Percentiles rank a stretch among this genome's conserved stretches.
Conservation (phyloP, 805 yeast genomes). For the Hanseniaspora lindneri region DNA sequence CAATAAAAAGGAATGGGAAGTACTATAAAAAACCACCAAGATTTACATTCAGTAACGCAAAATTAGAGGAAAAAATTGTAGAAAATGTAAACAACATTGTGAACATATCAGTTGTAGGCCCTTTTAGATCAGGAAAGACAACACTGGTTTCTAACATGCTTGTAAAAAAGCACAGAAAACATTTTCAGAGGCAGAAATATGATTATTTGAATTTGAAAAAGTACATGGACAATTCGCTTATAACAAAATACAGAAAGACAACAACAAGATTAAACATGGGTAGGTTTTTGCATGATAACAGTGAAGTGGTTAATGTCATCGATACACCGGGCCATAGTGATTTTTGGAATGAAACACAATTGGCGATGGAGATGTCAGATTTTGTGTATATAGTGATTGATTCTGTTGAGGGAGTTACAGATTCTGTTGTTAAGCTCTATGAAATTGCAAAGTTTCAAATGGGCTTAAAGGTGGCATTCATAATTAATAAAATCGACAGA, state of each 20-base stretch:
- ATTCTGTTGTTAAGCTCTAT: constrained; percentile 35
- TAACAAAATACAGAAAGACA: constrained; percentile 62
- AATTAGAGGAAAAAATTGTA: constrained; percentile 35
- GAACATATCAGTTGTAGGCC: constrained; percentile 70
- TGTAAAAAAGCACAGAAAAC: constrained; percentile 45
- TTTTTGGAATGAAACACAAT: constrained; percentile 62
- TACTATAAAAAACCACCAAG: constrained; percentile 37
- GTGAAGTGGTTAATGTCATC: constrained; percentile 45
- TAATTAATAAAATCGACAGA: constrained; percentile 75
- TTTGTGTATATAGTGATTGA: constrained; percentile 54
- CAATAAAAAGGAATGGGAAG: constrained; percentile 5
- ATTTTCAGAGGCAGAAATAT: constrained; percentile 21
- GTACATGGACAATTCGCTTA: constrained; percentile 57
- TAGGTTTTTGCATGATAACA: constrained; percentile 45
- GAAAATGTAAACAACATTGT: constrained; percentile 52
- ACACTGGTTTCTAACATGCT: constrained; percentile 59
- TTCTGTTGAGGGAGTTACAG: constrained; percentile 67
- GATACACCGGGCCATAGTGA: constrained; percentile 92
- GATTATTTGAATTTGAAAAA: constrained; percentile 6
- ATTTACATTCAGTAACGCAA: constrained; percentile 32
- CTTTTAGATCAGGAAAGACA: constrained; percentile 77
- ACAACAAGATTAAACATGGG: constrained; percentile 54
- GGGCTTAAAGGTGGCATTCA: constrained; percentile 43
- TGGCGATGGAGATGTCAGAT: constrained; percentile 51
- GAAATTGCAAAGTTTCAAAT: constrained; percentile 39